Base-by-base conservation (phyloP, 371 early-diverging fungal species). In the Phascolomyces articulosus region DNA sequence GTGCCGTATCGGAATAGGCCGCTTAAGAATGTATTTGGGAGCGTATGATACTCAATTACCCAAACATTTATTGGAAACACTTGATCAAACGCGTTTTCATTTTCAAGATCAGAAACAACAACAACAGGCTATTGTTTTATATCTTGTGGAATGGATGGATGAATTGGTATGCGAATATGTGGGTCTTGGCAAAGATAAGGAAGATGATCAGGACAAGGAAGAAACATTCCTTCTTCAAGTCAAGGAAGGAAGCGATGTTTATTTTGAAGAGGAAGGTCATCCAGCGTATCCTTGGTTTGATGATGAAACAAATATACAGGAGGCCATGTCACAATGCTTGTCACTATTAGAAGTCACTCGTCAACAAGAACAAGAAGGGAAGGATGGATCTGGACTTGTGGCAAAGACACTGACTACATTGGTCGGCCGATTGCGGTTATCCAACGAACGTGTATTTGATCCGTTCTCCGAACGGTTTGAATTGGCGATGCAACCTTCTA, bases 61-160 rank as follows among this genome's bases (percentile, higher is more conserved):
- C 15, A 23, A 58, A 23, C 56, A 27, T 18, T 18, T 78, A 23
- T 51, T 78, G 6, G 58, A 64, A 11, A 20, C 70, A 2, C 60
- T 56, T 44, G 18, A 44, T 44, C 44, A 15, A 16, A 13, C 8
- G 1, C 4, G 2, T n/a, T 38, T 9, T 13, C 13, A 44, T n/a
- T 4, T 1, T 15, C 44, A 44, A 44, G 44, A 44, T 44, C 7
- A 8, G 44, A n/a, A n/a, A n/a, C 15, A 56, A 24, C 31, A 31
- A 56, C 56, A 20, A 20, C 7, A 51, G 6, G 3, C 51, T 7
- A 20, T 24, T 2, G 6, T 24, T 3, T 49, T 47, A 20, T 61
- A 61, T 51, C 4, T 78, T 13, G 10, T 74, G 2, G 59, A 64
- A 21, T 80, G 81, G 81, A 60, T 80, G 60, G 74, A 78, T 44